phyloP scores from a whole-genome alignment of 345 rosid genomes.

The Populus alba region DNA sequence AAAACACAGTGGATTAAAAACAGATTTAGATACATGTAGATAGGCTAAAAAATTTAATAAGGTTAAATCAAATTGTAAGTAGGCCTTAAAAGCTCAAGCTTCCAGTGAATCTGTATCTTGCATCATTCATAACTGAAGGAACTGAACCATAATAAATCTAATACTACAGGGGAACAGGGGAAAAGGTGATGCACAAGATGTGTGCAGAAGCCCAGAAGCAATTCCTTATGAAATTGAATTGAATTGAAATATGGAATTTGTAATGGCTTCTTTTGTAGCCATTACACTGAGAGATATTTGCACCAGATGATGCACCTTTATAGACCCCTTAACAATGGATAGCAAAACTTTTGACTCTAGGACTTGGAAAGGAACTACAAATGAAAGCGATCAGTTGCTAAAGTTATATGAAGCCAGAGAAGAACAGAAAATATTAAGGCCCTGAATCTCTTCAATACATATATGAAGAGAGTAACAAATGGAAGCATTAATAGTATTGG shows the following conservation, averaged over 20 bases:
- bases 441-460: background rate
- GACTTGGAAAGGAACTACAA: background rate
- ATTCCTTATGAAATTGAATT: background rate
- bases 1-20: background rate
- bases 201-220: background rate
- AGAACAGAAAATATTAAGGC: background rate
- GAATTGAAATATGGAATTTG: background rate
- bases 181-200: background rate
- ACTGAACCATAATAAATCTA: background rate
- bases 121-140: background rate
- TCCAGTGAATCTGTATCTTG: background rate
- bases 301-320: background rate
- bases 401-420: background rate
- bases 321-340: background rate
- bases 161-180: background rate
- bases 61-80: background rate
- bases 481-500: background rate
- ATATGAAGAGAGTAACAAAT: background rate
- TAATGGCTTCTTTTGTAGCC: background rate
- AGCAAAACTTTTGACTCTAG: background rate
- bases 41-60: background rate
- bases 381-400: background rate
- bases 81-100: background rate
- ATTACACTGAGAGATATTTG: background rate
- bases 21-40: background rate